These are phyloP conservation scores for Xylaria sp. DNA, from an alignment of 2,329 filamentous ascomycete genomes.

Conservation along the genomic window DNA sequence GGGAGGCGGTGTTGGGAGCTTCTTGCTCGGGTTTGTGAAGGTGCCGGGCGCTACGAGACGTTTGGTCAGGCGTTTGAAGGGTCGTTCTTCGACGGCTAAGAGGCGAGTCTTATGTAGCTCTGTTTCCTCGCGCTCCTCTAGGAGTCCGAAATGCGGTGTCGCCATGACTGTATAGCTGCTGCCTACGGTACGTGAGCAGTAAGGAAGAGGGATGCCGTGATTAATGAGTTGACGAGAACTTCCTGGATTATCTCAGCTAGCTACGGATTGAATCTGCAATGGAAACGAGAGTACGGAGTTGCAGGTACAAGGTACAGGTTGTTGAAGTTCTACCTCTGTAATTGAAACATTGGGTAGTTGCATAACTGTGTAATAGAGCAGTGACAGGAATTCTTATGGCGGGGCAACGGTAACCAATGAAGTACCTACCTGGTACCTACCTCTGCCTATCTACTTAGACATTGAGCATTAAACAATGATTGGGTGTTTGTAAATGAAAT, in stretches of 20 bases:
- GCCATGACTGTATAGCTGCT: conserved; percentile 39
- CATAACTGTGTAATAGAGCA: neutral
- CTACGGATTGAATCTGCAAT: neutral
- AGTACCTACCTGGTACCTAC: no score
- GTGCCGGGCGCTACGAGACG: conserved; percentile 76
- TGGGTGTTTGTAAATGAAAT: neutral
- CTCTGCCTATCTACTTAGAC: no score
- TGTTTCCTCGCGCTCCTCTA: conserved; percentile 81
- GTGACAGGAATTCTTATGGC: neutral
- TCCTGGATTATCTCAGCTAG: neutral
- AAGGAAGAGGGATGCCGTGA: neutral
- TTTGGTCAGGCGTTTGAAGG: conserved; percentile 88
- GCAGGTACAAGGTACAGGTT: no score
- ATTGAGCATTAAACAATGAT: neutral
- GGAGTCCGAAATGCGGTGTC: conserved; percentile 54
- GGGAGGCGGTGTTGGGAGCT: conserved; percentile 73
- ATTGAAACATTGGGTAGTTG: neutral
- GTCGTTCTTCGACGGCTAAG: conserved; percentile 89
- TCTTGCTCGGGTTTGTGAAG: conserved; percentile 64
- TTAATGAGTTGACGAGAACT: neutral
- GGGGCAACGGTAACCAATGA: neutral
- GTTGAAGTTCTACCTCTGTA: no score
- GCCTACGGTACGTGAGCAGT: neutral
- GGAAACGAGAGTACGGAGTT: neutral
- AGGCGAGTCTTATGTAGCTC: conserved; percentile 89